Percentiles rank a stretch among this genome's conserved stretches.
These are phyloP conservation scores for Debaryomyces castellii DNA, from an alignment of 805 yeast genomes.

Conservation along the genomic window DNA sequence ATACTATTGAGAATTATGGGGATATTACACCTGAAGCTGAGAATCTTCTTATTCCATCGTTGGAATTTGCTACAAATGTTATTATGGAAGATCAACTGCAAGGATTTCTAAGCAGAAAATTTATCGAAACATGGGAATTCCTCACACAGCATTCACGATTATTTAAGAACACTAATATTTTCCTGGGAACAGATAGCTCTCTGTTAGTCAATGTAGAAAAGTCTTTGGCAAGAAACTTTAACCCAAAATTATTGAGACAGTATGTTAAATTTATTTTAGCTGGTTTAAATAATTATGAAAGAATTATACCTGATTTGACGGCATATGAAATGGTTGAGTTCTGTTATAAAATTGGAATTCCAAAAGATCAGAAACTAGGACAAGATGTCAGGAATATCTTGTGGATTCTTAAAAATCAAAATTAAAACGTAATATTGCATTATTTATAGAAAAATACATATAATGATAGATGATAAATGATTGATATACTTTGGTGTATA, in stretches of 20 bases:
- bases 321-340: slow-evolving; percentile 36
- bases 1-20: slow-evolving; percentile 3
- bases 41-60: slow-evolving; percentile 23
- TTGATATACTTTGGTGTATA: too few relatives aligned
- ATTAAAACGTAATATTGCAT: background rate
- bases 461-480: background rate
- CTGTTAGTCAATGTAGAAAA: slow-evolving; percentile 4
- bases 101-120: slow-evolving; percentile 47
- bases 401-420: slow-evolving; percentile 24
- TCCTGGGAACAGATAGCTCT: background rate
- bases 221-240: slow-evolving; percentile 14
- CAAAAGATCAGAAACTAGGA: slow-evolving; percentile 14
- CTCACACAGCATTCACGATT: slow-evolving; percentile 6
- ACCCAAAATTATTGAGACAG: slow-evolving; percentile 19
- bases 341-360: slow-evolving; percentile 28
- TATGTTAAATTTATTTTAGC: slow-evolving; percentile 29
- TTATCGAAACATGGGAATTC: slow-evolving; percentile 45
- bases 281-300: slow-evolving; percentile 40
- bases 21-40: slow-evolving; percentile 10
- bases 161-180: background rate
- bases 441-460: background rate
- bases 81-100: slow-evolving; percentile 30
- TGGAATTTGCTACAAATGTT: slow-evolving; percentile 27
- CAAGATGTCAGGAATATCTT: slow-evolving; percentile 26
- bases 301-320: slow-evolving; percentile 37